phyloP scores from a whole-genome alignment of 192 early-diverging fungal species.

The Phycomyces blakesleeanus region DNA sequence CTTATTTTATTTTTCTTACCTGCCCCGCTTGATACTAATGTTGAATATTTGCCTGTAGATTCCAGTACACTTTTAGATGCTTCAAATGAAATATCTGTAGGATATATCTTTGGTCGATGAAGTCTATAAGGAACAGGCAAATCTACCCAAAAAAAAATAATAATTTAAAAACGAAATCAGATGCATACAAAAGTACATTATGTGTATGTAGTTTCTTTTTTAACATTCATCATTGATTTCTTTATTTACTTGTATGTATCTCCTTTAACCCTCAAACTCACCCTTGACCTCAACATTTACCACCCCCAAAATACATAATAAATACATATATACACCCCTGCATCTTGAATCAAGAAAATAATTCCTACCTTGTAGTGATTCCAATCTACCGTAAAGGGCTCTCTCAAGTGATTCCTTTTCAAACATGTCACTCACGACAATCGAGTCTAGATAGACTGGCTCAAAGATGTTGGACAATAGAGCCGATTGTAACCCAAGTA shows the following conservation, averaged over 20 bases:
- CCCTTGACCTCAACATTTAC: too few species aligned
- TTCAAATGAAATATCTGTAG: conserved; percentile 12
- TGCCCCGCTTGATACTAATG: conserved; percentile 24
- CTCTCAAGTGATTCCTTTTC: conserved; percentile 56
- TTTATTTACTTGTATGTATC: too few species aligned
- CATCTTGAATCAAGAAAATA: too few species aligned
- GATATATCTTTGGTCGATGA: conserved; percentile 4
- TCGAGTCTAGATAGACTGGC: conserved; percentile 65
- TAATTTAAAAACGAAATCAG: too few species aligned
- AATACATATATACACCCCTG: too few species aligned
- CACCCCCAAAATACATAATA: too few species aligned
- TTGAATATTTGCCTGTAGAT: conserved; percentile 10
- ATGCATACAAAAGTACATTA: too few species aligned
- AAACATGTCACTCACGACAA: conserved; percentile 70
- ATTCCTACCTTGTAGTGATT: conserved; percentile 20
- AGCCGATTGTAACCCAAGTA: conserved; percentile 73
- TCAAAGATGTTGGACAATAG: conserved; percentile 57
- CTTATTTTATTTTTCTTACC: too few species aligned
- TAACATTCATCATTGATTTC: neutral
- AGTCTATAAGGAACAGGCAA: conserved; percentile 13
- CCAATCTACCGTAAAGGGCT: conserved; percentile 59
- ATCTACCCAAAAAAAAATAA: neutral
- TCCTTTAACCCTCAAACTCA: neutral
- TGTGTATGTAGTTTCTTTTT: too few species aligned
- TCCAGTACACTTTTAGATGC: conserved; percentile 21